Conservation (phyloP, 2,329 filamentous ascomycete genomes). For the Lasiodiplodia theobromae region DNA sequence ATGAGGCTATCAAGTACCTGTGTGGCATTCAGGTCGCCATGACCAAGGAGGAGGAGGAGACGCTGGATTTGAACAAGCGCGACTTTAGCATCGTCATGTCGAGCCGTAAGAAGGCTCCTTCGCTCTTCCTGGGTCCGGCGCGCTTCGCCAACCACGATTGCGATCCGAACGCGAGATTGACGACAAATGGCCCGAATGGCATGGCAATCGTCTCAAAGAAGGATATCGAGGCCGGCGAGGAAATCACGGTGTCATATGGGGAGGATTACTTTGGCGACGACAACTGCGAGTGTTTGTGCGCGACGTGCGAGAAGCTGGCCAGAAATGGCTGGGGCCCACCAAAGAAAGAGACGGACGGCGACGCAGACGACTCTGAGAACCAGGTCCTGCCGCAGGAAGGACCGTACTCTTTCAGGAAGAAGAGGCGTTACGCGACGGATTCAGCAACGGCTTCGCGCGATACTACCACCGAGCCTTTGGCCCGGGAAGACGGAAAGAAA, state of each 20-base stretch:
- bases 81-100: slow-evolving; percentile 98
- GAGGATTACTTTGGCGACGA: slow-evolving; percentile 95
- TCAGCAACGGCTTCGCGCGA: slow-evolving; percentile 32
- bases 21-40: slow-evolving; percentile 91
- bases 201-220: slow-evolving; percentile 89
- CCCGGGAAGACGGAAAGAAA: not conserved
- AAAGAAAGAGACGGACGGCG: slow-evolving; percentile 34
- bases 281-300: slow-evolving; percentile 94
- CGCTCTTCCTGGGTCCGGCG: slow-evolving; percentile 91
- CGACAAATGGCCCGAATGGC: slow-evolving; percentile 81
- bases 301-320: slow-evolving; percentile 77
- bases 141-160: slow-evolving; percentile 98
- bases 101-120: slow-evolving; percentile 87
- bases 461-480: slow-evolving; percentile 13
- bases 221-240: slow-evolving; percentile 85
- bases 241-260: slow-evolving; percentile 96
- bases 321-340: slow-evolving; percentile 81
- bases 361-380: slow-evolving; percentile 22
- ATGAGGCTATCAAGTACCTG: slow-evolving; percentile 89
- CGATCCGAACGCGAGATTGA: slow-evolving; percentile 85
- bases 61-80: slow-evolving; percentile 80
- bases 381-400: not conserved
- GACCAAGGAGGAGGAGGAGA: slow-evolving; percentile 87
- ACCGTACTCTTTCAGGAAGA: slow-evolving; percentile 36
- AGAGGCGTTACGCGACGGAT: slow-evolving; percentile 39